phyloP scores from a whole-genome alignment of 805 yeast species.

The Hanseniaspora thailandica region DNA sequence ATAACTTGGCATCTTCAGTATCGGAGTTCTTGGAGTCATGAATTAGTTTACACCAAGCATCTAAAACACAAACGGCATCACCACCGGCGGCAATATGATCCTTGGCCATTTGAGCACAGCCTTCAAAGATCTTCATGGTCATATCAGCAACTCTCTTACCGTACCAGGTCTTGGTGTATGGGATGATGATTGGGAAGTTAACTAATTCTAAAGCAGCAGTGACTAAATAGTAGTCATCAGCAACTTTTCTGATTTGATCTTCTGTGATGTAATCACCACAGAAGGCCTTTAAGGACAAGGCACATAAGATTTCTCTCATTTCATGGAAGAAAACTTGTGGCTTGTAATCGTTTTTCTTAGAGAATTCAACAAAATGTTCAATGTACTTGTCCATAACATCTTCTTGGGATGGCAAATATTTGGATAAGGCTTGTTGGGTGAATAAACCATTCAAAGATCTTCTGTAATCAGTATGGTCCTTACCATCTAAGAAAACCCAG shows the following conservation, averaged over 20 bases:
- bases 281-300: constrained; percentile 80
- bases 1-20: constrained; percentile 43
- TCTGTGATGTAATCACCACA: constrained; percentile 93
- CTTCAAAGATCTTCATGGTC: constrained; percentile 83
- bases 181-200: constrained; percentile 91
- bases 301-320: constrained; percentile 93
- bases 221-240: constrained; percentile 83
- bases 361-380: constrained; percentile 45
- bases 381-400: constrained; percentile 72
- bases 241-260: constrained; percentile 73
- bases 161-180: constrained; percentile 96
- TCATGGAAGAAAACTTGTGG: constrained; percentile 77
- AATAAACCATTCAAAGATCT: constrained; percentile 80
- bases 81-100: constrained; percentile 67
- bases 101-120: constrained; percentile 81
- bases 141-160: constrained; percentile 87
- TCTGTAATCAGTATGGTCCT: constrained; percentile 88
- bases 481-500: constrained; percentile 97
- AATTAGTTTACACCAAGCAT: constrained; percentile 87
- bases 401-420: constrained; percentile 78
- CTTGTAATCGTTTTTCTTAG: constrained; percentile 40
- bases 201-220: constrained; percentile 96
- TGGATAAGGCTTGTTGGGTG: constrained; percentile 68
- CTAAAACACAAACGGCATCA: constrained; percentile 78
- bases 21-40: constrained; percentile 44